Percentiles rank a stretch among this genome's conserved stretches.
Evolutionary conservation across 306 rosid species (phyloP).

Genomic region (Erythrophleum fordii): DNA sequence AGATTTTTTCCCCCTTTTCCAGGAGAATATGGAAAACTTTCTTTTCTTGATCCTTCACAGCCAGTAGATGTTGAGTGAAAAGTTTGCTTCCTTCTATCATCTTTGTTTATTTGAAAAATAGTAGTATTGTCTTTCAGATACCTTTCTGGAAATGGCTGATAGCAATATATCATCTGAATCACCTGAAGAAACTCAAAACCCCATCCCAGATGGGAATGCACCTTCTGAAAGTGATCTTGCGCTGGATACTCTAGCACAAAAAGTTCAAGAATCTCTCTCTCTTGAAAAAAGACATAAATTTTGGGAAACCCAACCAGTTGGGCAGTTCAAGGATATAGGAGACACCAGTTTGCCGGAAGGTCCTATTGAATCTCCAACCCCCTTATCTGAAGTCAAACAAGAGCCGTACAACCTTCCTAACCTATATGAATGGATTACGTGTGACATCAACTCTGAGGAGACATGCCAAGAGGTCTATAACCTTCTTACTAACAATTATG

Average conservation of each 20-base stretch:
- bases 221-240: slow-evolving; percentile 64
- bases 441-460: slow-evolving; percentile 73
- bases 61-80: background rate
- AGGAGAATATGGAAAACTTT: background rate
- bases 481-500: slow-evolving; percentile 85
- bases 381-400: slow-evolving; percentile 81
- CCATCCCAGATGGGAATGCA: slow-evolving; percentile 67
- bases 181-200: slow-evolving; percentile 68
- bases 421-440: slow-evolving; percentile 87
- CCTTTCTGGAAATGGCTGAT: slow-evolving; percentile 57
- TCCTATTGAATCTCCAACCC: slow-evolving; percentile 76
- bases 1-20: background rate
- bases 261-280: slow-evolving; percentile 79
- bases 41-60: background rate
- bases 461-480: slow-evolving; percentile 76
- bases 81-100: background rate
- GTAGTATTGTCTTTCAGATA: slow-evolving; percentile 38
- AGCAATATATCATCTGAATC: slow-evolving; percentile 61
- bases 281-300: slow-evolving; percentile 71
- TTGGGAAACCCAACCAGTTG: slow-evolving; percentile 99
- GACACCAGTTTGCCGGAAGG: slow-evolving; percentile 78
- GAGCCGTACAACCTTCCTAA: slow-evolving; percentile 93
- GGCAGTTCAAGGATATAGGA: slow-evolving; percentile 87
- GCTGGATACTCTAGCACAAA: slow-evolving; percentile 54
- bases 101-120: slow-evolving; percentile 14